These are phyloP conservation scores for Ganoderma leucocontextum DNA, from an alignment of 1,284 basidiomycete species.

Conservation along the genomic window DNA sequence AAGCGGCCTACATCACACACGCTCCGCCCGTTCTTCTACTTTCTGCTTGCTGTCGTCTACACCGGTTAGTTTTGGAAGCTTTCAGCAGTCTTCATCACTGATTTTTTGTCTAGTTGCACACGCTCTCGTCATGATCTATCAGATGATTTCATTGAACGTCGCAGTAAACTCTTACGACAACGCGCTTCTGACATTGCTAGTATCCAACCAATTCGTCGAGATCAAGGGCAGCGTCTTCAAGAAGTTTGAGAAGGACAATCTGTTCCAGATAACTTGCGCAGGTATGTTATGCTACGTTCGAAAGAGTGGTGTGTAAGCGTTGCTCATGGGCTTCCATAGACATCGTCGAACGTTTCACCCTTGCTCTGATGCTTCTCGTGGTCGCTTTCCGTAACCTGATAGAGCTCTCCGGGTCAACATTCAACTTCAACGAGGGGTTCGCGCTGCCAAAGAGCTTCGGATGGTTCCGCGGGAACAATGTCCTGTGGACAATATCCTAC, in stretches of 20 bases:
- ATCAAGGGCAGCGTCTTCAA: constrained; percentile 99
- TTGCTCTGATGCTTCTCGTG: constrained; percentile 90
- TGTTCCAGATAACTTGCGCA: constrained; percentile 99
- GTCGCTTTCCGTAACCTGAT: constrained; percentile 97
- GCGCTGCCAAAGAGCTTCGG: constrained; percentile 87
- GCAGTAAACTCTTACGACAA: constrained; percentile 99
- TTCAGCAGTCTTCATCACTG: background rate
- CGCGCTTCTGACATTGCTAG: constrained; percentile 90
- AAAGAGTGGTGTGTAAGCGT: too few species aligned
- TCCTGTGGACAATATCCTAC: constrained; percentile 91
- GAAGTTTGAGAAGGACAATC: constrained; percentile 98
- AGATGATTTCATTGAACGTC: constrained; percentile 95
- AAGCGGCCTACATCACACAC: constrained; percentile 66
- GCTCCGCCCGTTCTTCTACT: constrained; percentile 86
- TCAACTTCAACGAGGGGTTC: constrained; percentile 76
- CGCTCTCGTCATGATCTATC: constrained; percentile 96
- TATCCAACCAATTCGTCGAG: constrained; percentile 99
- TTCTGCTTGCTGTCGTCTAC: constrained; percentile 85
- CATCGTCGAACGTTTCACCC: constrained; percentile 97
- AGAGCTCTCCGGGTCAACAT: constrained; percentile 91
- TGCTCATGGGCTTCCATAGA: constrained; percentile 56
- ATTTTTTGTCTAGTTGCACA: constrained; percentile 73
- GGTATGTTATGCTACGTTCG: constrained; percentile 52
- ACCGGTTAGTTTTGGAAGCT: constrained; percentile 63
- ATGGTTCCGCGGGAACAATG: constrained; percentile 80